A percentile compares a stretch with the other conserved stretches of the same genome.
Evolutionary conservation across 805 yeast genomes (phyloP).

Genomic region (Spathaspora boniae): DNA sequence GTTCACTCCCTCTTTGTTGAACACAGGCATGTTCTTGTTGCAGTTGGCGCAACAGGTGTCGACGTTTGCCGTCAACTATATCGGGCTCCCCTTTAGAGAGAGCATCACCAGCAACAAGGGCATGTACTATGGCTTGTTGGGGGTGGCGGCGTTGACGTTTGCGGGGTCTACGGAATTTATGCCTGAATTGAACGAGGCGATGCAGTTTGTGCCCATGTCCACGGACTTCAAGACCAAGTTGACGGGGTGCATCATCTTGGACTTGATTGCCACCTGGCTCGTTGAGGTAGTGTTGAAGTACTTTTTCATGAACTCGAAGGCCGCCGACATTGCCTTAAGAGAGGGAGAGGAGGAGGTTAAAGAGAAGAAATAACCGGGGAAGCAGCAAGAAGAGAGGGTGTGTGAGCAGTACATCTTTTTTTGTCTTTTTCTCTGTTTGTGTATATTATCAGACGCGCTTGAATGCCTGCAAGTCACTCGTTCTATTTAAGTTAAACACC

Average conservation of each 20-base stretch:
- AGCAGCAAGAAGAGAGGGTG: conserved; percentile 4
- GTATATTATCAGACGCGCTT: conserved; percentile 1
- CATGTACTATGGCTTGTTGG: conserved; percentile 92
- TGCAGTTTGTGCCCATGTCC: conserved; percentile 88
- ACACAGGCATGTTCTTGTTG: conserved; percentile 92
- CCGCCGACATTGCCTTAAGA: conserved; percentile 81
- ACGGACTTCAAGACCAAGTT: conserved; percentile 70
- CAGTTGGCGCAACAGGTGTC: conserved; percentile 96
- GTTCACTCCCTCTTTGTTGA: conserved; percentile 84
- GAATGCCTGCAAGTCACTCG: conserved; percentile 19
- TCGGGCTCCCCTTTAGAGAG: conserved; percentile 95
- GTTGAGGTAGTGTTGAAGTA: conserved; percentile 79
- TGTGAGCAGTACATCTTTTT: background rate
- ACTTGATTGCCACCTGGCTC: conserved; percentile 70
- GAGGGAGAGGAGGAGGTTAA: conserved; percentile 17
- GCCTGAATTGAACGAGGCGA: conserved; percentile 90
- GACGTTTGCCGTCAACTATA: conserved; percentile 96
- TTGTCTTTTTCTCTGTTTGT: background rate
- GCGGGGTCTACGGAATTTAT: conserved; percentile 91
- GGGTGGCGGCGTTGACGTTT: conserved; percentile 84
- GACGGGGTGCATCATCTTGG: conserved; percentile 68
- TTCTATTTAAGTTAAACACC: conserved; percentile 23
- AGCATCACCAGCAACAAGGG: conserved; percentile 87
- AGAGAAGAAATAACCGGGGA: conserved; percentile 1
- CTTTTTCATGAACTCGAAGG: conserved; percentile 85